Evolutionary conservation across 2,329 filamentous ascomycete species (phyloP), one percentile per base, ranked within the genome.

Genomic region (Phyllosticta citrichinensis): DNA sequence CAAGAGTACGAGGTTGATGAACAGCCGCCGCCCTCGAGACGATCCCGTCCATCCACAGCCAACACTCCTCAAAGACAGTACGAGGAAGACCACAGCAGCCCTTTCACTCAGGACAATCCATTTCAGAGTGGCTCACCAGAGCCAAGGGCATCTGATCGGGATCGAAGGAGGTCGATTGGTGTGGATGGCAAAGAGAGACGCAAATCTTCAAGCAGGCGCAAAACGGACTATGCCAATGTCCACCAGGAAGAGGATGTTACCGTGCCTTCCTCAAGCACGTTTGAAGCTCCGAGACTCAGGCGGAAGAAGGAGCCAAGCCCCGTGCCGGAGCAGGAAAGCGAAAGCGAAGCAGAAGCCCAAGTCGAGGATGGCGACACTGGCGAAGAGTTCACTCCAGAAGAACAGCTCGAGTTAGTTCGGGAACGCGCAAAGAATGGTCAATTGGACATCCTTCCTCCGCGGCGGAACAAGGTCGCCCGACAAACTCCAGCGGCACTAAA

Each of bases 381-480:
- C 3, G 94, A 97, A 72, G 94, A 99, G 69, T 99, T 97, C 66
- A 96, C 92, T 0, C 89, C 92, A 0, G 91, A 97, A 64, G 93
- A 90, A 70, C 88, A 73, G 65, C 77, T 95, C 12, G 91, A 91
- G 64, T 77, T 96, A 54, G 83, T 87, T n/a, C 81, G 81, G 57
- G 87, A 92, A 65, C 83, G 87, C 57, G 83, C 81, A 4, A 76
- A 77, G 61, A 77, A 80, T 55, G 82, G 83, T 55, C 73, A 83
- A 64, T 70, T 76, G 55, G 77, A 80, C 61, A 80, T 83, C 30
- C 68, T 79, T 4, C 72, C 76, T 8, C 70, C 73, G 4, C 67
- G 70, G 8, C 66, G 69, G 57, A 71, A 68, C 57, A 65, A 67
- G 30, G 74, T 76, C 65, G 72, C 77, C 66, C 69, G 67, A 52